Percentiles rank a stretch among this genome's conserved stretches.
phyloP scores from a whole-genome alignment of 202 grass and related monocot genomes.

The Elaeis oleifera region DNA sequence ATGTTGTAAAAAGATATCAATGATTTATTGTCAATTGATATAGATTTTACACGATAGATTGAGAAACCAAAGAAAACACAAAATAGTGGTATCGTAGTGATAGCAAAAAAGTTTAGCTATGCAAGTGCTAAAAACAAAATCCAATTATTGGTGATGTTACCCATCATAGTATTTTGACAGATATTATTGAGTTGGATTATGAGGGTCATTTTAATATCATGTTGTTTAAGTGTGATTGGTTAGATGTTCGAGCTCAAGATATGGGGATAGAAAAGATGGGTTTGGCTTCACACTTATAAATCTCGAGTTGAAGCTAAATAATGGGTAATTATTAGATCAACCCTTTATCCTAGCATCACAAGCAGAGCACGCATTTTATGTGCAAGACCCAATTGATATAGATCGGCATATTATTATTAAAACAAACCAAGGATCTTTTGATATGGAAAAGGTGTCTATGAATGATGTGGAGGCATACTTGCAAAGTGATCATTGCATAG shows the following conservation, averaged over 20 bases:
- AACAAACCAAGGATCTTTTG: constrained; percentile 19
- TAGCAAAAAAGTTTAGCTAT: constrained; percentile 27
- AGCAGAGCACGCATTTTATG: constrained; percentile 27
- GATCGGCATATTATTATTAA: constrained; percentile 9
- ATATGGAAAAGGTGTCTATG: background rate
- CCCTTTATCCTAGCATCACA: constrained; percentile 20
- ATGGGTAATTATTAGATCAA: constrained; percentile 15
- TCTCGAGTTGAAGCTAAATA: constrained; percentile 17
- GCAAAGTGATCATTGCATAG: background rate
- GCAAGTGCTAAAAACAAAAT: constrained; percentile 10
- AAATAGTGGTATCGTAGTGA: constrained; percentile 23
- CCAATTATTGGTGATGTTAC: constrained; percentile 15
- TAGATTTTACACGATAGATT: constrained; percentile 10
- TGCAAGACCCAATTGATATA: background rate
- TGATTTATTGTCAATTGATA: constrained; percentile 12
- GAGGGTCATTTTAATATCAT: background rate
- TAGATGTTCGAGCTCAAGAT: constrained; percentile 12
- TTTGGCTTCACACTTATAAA: constrained; percentile 29
- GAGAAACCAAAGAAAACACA: background rate
- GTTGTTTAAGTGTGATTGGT: constrained; percentile 24
- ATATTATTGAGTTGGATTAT: constrained; percentile 37
- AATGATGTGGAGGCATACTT: constrained; percentile 5
- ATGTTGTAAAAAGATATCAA: background rate
- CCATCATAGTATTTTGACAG: constrained; percentile 23
- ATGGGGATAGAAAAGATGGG: constrained; percentile 11